phyloP scores from a whole-genome alignment of 768 basidiomycete species.

The Pleurotus tuoliensis region DNA sequence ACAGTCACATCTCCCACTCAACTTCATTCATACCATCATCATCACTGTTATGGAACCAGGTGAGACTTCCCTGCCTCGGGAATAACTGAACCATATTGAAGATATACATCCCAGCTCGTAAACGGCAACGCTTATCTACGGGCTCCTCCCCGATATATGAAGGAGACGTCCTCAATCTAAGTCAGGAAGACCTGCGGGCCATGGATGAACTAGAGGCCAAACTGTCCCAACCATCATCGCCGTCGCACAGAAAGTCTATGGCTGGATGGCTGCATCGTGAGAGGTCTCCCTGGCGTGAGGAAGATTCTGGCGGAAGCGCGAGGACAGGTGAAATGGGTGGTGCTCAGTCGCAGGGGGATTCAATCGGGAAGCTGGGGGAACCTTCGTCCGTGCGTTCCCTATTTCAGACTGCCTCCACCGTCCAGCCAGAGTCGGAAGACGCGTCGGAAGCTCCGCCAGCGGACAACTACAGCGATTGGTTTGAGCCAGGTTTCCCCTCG shows the following conservation, averaged over 20 bases:
- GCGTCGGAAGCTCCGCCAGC: conserved; percentile 35
- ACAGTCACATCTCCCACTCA: conserved; percentile 4
- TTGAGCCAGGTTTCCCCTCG: conserved; percentile 23
- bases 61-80: neutral
- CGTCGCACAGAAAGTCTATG: conserved; percentile 9
- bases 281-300: too few relatives aligned
- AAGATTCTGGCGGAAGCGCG: neutral
- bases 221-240: conserved; percentile 32
- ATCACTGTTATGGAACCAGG: neutral
- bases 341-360: neutral
- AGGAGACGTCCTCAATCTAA: conserved; percentile 44
- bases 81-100: conserved; percentile 15
- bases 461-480: conserved; percentile 47
- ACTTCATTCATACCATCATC: neutral
- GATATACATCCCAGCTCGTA: conserved; percentile 42
- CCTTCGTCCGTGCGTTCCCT: conserved; percentile 25
- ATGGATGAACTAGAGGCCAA: conserved; percentile 48
- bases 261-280: neutral
- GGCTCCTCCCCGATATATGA: conserved; percentile 56
- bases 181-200: conserved; percentile 51
- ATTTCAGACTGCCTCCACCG: conserved; percentile 14
- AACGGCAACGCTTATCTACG: conserved; percentile 54
- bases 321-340: conserved; percentile 25
- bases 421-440: conserved; percentile 13
- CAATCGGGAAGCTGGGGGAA: neutral